Conservation (phyloP, 148 eudicot genomes). For the Nyssa sinensis region DNA sequence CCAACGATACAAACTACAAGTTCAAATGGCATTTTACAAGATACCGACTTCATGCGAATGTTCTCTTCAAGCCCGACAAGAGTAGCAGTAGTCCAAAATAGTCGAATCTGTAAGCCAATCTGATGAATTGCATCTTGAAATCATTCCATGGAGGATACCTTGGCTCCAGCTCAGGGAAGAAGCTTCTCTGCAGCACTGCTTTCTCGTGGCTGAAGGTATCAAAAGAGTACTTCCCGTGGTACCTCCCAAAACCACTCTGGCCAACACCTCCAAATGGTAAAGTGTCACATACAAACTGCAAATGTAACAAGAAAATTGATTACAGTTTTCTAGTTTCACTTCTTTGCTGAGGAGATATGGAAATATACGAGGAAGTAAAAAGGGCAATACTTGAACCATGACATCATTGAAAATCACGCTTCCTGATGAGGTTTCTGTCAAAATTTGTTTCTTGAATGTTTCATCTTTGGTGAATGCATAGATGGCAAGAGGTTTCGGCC, state of each 20-base stretch:
- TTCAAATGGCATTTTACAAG: no score
- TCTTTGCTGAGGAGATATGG: background rate
- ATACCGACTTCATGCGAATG: constrained; percentile 11
- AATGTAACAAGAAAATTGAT: background rate
- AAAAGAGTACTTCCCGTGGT: constrained; percentile 91
- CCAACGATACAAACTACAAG: no score
- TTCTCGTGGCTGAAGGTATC: constrained; percentile 94
- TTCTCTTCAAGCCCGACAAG: constrained; percentile 40
- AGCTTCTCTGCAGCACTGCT: constrained; percentile 64
- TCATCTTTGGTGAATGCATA: constrained; percentile 80
- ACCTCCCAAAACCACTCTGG: constrained; percentile 82
- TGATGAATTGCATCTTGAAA: constrained; percentile 70
- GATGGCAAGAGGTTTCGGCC: constrained; percentile 74
- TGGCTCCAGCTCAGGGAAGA: constrained; percentile 58
- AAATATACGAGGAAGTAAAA: background rate
- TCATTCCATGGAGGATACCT: constrained; percentile 94
- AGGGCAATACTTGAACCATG: constrained; percentile 53
- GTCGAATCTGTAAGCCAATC: constrained; percentile 54
- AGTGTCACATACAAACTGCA: constrained; percentile 68
- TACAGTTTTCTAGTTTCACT: background rate
- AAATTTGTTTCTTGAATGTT: constrained; percentile 49
- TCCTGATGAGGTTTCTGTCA: constrained; percentile 87
- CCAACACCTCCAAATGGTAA: constrained; percentile 98
- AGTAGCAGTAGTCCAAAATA: constrained; percentile 60
- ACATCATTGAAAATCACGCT: constrained; percentile 77